These are phyloP conservation scores for Vigna hirtella DNA, from an alignment of 306 rosid genomes.

Conservation along the genomic window DNA sequence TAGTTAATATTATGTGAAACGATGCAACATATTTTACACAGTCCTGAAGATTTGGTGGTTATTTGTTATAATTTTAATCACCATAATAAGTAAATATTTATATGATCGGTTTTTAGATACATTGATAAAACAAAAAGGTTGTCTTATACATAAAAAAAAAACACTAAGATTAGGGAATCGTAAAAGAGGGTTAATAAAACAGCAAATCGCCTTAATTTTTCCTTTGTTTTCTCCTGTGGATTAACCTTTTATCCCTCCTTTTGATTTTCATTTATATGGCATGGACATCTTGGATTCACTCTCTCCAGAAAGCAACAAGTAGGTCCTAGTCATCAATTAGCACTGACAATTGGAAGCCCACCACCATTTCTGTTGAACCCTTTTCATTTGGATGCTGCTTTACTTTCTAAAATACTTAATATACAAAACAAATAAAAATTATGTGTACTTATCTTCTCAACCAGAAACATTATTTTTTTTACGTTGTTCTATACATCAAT, in stretches of 20 bases:
- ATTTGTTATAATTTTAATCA: too few species aligned
- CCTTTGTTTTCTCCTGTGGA: not conserved
- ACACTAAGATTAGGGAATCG: too few species aligned
- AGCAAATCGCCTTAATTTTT: not conserved
- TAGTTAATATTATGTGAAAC: too few species aligned
- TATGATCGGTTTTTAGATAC: too few species aligned
- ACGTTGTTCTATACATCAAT: slow-evolving; percentile 5
- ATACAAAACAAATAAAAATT: not conserved
- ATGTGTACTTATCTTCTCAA: not conserved
- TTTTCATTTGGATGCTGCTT: not conserved
- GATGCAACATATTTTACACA: too few species aligned
- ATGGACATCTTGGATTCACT: not conserved
- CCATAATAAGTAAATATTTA: too few species aligned
- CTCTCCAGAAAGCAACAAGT: not conserved
- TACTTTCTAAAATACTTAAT: not conserved
- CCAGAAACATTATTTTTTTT: not conserved
- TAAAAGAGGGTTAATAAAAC: too few species aligned
- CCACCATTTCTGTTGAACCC: not conserved
- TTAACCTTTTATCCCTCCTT: not conserved
- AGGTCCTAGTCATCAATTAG: not conserved
- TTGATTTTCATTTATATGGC: not conserved
- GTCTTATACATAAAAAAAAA: too few species aligned
- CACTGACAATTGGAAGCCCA: not conserved
- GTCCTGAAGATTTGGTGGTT: too few species aligned
- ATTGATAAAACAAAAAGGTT: too few species aligned